Evolutionary conservation across 495 filamentous ascomycete genomes (phyloP).

Genomic region (Pyronema domesticum): DNA sequence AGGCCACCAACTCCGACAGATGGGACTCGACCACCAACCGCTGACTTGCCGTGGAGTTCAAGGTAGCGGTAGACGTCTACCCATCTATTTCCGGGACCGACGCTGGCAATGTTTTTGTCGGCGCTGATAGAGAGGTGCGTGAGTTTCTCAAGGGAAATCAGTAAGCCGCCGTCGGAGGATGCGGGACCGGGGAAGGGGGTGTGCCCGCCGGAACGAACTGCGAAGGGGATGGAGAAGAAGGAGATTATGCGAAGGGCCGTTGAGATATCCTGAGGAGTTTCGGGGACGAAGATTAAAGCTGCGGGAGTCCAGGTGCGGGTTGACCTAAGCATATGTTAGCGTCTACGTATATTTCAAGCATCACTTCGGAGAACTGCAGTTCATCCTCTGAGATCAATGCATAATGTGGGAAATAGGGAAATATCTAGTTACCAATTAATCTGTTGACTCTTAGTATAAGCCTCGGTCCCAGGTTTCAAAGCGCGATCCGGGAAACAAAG

Average conservation of each 20-base stretch:
- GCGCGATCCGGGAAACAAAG: neutral
- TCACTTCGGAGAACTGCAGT: too few relatives aligned
- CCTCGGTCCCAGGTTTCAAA: neutral
- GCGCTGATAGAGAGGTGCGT: neutral
- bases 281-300: constrained; percentile 1
- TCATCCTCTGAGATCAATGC: too few relatives aligned
- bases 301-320: neutral
- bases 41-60: neutral
- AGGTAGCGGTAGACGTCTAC: constrained; percentile 13
- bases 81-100: constrained; percentile 11
- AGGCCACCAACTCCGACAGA: constrained; percentile 5
- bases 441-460: neutral
- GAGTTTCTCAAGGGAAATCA: neutral
- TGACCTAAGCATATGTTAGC: neutral
- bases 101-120: constrained; percentile 2
- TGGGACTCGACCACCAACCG: constrained; percentile 25
- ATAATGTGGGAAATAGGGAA: neutral
- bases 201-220: constrained; percentile 37
- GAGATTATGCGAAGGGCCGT: neutral
- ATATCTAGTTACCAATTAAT: neutral
- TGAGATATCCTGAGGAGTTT: neutral
- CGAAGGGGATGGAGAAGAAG: constrained; percentile 26
- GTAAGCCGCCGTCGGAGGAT: neutral
- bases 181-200: constrained; percentile 15
- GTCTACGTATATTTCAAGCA: neutral